Evolutionary conservation across 1,284 basidiomycete species (phyloP).

Genomic region (Boletus sp.): DNA sequence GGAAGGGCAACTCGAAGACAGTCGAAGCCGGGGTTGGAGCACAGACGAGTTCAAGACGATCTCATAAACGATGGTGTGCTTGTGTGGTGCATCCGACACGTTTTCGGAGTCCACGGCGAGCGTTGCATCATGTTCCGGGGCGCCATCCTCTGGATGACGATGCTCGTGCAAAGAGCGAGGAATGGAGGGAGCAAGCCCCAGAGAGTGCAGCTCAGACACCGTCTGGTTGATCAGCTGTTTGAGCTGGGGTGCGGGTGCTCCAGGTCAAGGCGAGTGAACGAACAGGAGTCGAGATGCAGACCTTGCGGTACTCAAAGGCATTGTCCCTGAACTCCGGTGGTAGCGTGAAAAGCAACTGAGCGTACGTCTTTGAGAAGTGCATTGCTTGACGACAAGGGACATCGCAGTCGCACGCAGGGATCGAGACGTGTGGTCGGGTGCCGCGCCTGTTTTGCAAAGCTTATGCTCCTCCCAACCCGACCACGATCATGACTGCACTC

Average conservation of each 20-base stretch:
- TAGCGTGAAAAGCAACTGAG: constrained; percentile 64
- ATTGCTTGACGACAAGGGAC: constrained; percentile 36
- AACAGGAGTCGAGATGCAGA: constrained; percentile 29
- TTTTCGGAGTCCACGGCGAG: background rate
- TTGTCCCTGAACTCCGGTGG: constrained; percentile 72
- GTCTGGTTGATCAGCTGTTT: constrained; percentile 92
- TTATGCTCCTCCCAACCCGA: background rate
- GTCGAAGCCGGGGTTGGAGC: constrained; percentile 53
- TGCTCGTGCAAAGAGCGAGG: constrained; percentile 44
- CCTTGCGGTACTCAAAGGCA: constrained; percentile 86
- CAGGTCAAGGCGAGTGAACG: too few relatives aligned
- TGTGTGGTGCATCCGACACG: constrained; percentile 9
- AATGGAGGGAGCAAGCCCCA: constrained; percentile 67
- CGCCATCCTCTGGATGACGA: constrained; percentile 15
- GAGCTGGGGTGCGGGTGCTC: constrained; percentile 67
- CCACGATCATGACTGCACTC: constrained; percentile 13
- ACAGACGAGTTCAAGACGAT: constrained; percentile 44
- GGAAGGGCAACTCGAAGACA: constrained; percentile 38
- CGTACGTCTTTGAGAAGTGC: constrained; percentile 82
- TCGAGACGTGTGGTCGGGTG: too few relatives aligned
- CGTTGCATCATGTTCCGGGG: constrained; percentile 18
- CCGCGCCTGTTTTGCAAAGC: constrained; percentile 14
- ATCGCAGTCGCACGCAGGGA: background rate
- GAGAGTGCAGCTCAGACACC: constrained; percentile 72
- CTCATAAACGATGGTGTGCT: constrained; percentile 48